Conservation (phyloP, 176 grass and related monocot species). For the Musa itinerans region DNA sequence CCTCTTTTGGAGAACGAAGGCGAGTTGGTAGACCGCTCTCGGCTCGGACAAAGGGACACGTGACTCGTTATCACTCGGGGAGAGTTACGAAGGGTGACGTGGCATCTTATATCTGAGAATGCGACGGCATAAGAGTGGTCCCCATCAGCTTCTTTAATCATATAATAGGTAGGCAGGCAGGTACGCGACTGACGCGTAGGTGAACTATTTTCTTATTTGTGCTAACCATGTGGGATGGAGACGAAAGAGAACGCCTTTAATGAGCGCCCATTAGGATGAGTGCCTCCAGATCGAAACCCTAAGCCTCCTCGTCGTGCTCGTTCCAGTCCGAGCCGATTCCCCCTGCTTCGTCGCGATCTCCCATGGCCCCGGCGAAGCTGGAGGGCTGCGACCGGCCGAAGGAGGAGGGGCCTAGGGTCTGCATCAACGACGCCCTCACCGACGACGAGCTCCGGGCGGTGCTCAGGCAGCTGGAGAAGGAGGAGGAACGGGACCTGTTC, state of each 20-base stretch:
- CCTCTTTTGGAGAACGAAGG: neutral
- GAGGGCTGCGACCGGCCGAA: neutral
- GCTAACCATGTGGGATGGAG: neutral
- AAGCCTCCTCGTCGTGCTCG: neutral
- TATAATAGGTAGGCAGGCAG: neutral
- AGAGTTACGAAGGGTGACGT: neutral
- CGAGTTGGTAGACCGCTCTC: neutral
- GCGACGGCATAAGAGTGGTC: neutral
- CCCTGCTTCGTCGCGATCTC: neutral
- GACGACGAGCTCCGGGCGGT: constrained; percentile 72
- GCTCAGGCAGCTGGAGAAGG: constrained; percentile 35
- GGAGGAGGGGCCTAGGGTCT: neutral
- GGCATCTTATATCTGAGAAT: neutral
- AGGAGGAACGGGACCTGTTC: constrained; percentile 62
- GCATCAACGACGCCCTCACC: constrained; percentile 61
- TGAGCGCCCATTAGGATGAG: neutral
- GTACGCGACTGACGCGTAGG: neutral
- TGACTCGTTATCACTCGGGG: neutral
- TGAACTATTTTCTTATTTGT: neutral
- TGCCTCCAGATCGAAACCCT: neutral
- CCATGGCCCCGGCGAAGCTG: neutral
- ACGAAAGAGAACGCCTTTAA: neutral
- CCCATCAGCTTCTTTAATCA: neutral
- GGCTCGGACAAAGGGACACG: neutral
- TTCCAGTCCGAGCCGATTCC: neutral